Evolutionary conservation across 2,329 filamentous ascomycete genomes (phyloP).

Genomic region (Pyrenophora seminiperda): DNA sequence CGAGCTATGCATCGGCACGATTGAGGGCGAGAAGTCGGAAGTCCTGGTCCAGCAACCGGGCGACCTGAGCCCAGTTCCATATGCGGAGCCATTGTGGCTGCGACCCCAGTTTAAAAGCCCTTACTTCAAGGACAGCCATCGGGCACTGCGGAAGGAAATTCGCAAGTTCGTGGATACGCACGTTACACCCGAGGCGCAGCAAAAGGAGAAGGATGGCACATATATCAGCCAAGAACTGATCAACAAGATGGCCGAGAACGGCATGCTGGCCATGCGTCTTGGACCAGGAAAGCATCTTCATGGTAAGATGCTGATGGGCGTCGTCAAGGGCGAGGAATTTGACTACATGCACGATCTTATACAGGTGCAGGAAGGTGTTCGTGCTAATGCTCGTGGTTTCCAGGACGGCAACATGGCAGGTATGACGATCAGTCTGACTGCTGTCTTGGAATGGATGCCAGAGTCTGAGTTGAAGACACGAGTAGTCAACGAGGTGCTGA

Average conservation of each 20-base stretch:
- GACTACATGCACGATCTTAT: slow-evolving; percentile 88
- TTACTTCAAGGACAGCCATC: slow-evolving; percentile 79
- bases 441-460: slow-evolving; percentile 76
- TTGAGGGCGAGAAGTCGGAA: slow-evolving; percentile 75
- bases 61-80: slow-evolving; percentile 77
- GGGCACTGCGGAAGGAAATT: slow-evolving; percentile 69
- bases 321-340: slow-evolving; percentile 77
- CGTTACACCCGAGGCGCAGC: slow-evolving; percentile 74
- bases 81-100: slow-evolving; percentile 85
- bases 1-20: slow-evolving; percentile 73
- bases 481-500: slow-evolving; percentile 73
- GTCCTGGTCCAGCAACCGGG: slow-evolving; percentile 72
- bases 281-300: slow-evolving; percentile 83
- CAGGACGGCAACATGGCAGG: slow-evolving; percentile 87
- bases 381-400: slow-evolving; percentile 77
- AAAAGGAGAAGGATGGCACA: slow-evolving; percentile 74
- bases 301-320: slow-evolving; percentile 69
- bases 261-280: slow-evolving; percentile 79
- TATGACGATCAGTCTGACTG: slow-evolving; percentile 81
- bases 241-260: slow-evolving; percentile 74
- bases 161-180: slow-evolving; percentile 74
- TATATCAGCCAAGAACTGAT: slow-evolving; percentile 74
- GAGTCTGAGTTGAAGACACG: slow-evolving; percentile 68
- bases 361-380: slow-evolving; percentile 71
- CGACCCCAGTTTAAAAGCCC: slow-evolving; percentile 75